Evolutionary conservation across 495 filamentous ascomycete species (phyloP), one percentile per base, ranked within the genome.

Genomic region (Neurospora sp.): DNA sequence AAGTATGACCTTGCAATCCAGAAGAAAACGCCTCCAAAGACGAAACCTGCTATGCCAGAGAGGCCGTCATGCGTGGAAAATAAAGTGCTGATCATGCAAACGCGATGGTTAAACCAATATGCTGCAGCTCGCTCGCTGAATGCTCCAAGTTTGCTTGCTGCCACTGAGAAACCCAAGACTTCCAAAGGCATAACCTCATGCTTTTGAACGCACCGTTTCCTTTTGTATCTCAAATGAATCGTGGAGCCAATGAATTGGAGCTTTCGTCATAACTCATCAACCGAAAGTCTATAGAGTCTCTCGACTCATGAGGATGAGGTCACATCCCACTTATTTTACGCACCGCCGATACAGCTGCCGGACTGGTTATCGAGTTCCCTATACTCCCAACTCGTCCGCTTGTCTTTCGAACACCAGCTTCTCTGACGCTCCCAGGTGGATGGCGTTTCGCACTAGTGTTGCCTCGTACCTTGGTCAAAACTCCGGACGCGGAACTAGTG

Each of bases 351-450:
- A 76, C 74, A 14, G 80, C 72, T 44, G 76, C 76, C 7, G 53
- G 53, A 31, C 75, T 74, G 14, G 78, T 78, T 16, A 80, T 72
- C 27, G 73, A 75, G 40, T 75, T 78, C 35, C 90, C 89, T 18
- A 91, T 83, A 78, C 94, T 97, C 9, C 94, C 94, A n/a, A 97
- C 87, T 9, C 95, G 88, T n/a, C 94, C 93, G 80, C 94, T 97
- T 7, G 91, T 91, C 84, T 99, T 99, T 71, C 95, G 88, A 35
- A 98, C 91, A 16, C 93, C 93, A 37, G 85, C 85, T 71, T 78
- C 78, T 20, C 76, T 69, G 77, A 83, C 74, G 86, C 84, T 78
- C 87, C 86, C 69, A 71, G 85, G 59, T 83, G 84, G 72, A 77
- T 86, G 83, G 75, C 89, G 79, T 88, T 90, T 84, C 71, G 80